Evolutionary conservation across 2,329 filamentous ascomycete genomes (phyloP).

Genomic region (Hysterium pulicare): DNA sequence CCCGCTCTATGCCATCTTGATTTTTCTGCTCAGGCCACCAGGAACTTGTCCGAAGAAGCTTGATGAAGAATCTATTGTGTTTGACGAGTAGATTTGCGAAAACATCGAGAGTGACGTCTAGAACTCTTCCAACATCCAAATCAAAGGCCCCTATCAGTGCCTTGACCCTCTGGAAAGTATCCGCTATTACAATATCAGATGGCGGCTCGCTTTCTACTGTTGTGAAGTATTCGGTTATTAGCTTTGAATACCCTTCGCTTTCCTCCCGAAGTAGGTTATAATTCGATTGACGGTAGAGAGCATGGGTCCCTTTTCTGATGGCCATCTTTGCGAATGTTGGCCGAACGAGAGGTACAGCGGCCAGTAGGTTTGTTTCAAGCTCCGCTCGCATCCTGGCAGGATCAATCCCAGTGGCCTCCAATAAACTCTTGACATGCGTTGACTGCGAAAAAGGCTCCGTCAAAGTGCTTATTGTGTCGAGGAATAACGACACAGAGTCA

Average conservation of each 20-base stretch:
- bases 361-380: constrained; percentile 74
- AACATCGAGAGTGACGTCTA: constrained; percentile 93
- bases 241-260: constrained; percentile 93
- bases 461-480: constrained; percentile 78
- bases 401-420: constrained; percentile 70
- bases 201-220: constrained; percentile 72
- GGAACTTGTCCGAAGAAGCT: constrained; percentile 83
- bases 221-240: constrained; percentile 92
- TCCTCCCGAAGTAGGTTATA: constrained; percentile 96
- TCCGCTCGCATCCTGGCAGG: constrained; percentile 71
- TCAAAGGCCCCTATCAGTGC: constrained; percentile 96
- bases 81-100: constrained; percentile 92
- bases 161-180: constrained; percentile 88
- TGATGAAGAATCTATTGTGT: constrained; percentile 90
- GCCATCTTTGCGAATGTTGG: constrained; percentile 80
- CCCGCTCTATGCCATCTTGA: constrained; percentile 47
- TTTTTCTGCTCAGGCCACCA: constrained; percentile 84
- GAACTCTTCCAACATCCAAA: constrained; percentile 87
- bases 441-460: constrained; percentile 66
- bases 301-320: constrained; percentile 86
- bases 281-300: constrained; percentile 92
- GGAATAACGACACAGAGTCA: constrained; percentile 61
- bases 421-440: constrained; percentile 61
- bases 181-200: constrained; percentile 71
- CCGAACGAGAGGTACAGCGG: constrained; percentile 74